Percentiles rank a stretch among this genome's conserved stretches.
phyloP scores from a whole-genome alignment of 768 basidiomycete genomes.

The Gloeophyllum trabeum region DNA sequence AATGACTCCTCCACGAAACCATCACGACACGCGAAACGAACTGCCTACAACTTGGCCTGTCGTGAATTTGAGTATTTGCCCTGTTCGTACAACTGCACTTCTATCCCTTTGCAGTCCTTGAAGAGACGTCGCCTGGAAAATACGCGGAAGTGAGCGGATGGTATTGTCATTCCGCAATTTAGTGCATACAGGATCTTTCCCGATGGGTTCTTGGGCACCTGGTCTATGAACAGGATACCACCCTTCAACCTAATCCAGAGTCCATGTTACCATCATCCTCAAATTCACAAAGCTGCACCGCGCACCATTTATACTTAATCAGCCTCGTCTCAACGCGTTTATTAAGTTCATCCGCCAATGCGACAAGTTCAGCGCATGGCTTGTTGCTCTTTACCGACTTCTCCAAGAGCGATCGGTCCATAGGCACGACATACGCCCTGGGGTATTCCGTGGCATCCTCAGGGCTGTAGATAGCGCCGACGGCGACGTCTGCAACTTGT shows the following conservation, averaged over 20 bases:
- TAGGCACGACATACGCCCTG: not conserved
- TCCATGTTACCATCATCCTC: not conserved
- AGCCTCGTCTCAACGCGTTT: not conserved
- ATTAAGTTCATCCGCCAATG: not conserved
- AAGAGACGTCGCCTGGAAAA: not conserved
- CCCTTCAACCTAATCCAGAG: not conserved
- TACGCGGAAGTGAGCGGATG: not conserved
- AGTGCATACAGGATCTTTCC: not conserved
- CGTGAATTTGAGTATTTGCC: too few species aligned
- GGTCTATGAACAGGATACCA: not conserved
- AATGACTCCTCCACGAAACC: too few species aligned
- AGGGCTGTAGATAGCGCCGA: constrained; percentile 23
- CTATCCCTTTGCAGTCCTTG: not conserved
- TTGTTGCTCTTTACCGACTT: not conserved
- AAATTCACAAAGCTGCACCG: not conserved
- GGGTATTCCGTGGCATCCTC: not conserved
- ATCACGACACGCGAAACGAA: too few species aligned
- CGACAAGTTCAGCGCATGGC: not conserved
- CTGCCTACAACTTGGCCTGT: not conserved
- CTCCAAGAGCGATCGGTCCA: not conserved
- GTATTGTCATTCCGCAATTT: too few species aligned
- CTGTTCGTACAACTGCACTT: not conserved
- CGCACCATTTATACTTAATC: not conserved
- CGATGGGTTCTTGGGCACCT: not conserved
- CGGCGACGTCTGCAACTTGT: constrained; percentile 89